A percentile compares a stretch with the other conserved stretches of the same genome.
These are phyloP conservation scores for Rhizopus arrhizus DNA, from an alignment of 371 early-diverging fungal species.

Conservation along the genomic window DNA sequence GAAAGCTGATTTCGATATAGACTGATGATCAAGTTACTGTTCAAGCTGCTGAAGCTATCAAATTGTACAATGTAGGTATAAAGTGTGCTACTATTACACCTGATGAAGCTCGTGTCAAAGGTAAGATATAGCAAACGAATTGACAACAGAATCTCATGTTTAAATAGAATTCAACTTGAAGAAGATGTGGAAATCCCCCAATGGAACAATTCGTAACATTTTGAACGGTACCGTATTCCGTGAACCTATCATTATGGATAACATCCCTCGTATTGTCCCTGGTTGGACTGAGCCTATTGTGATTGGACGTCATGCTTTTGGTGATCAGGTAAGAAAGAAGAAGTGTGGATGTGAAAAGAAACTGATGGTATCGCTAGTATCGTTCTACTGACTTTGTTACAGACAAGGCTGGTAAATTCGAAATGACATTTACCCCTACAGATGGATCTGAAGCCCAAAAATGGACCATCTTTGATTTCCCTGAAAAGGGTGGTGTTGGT, in stretches of 20 bases:
- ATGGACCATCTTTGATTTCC: conserved; percentile 79
- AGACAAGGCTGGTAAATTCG: conserved; percentile 86
- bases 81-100: conserved; percentile 99
- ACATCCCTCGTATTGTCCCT: conserved; percentile 91
- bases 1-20: conserved; percentile 36
- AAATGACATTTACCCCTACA: conserved; percentile 85
- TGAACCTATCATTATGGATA: conserved; percentile 91
- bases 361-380: conserved; percentile 60
- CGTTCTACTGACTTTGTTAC: conserved; percentile 92
- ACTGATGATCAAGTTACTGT: conserved; percentile 95
- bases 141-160: neutral
- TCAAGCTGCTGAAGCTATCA: conserved; percentile 95
- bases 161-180: conserved; percentile 86
- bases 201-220: conserved; percentile 97
- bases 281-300: conserved; percentile 95
- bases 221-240: conserved; percentile 97
- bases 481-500: conserved; percentile 81
- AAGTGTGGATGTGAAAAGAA: neutral
- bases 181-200: conserved; percentile 96
- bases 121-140: conserved; percentile 32
- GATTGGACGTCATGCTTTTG: conserved; percentile 95
- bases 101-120: conserved; percentile 92
- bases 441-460: conserved; percentile 68
- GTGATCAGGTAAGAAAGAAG: conserved; percentile 78
- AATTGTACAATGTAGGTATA: conserved; percentile 96